Evolutionary conservation across 257 asterid species (phyloP), one percentile per base, ranked within the genome.

Genomic region (Leptodermis oblonga): DNA sequence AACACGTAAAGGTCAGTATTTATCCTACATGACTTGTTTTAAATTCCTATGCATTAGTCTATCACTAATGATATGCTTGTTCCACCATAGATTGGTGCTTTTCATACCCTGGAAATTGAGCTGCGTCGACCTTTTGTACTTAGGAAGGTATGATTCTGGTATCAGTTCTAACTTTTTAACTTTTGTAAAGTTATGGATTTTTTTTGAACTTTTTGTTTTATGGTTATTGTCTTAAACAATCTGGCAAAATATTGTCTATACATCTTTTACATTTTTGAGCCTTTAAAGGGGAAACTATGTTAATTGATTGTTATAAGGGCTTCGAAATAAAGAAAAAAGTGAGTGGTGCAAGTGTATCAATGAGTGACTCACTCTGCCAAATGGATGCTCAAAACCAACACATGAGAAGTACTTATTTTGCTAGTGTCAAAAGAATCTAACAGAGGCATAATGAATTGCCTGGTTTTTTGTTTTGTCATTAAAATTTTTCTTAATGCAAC

Each of bases 81-180:
- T 67, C 41, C 66, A 61, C 53, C 78, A 83, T 84, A 94, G 99
- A 89, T 91, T 60, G 99, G 99, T 72, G 95, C 96, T 71, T 94
- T 89, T 76, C 99, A 94, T 88, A 91, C 99, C n/a, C 86, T 94
- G 65, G 97, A 94, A 77, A 78, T 94, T 67, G 99, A 94, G 81
- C 87, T 74, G 61, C 95, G 85, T 81, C 80, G 99, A 59, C 95
- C 99, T 67, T 89, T 94, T 81, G 95, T 90, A 33, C 79, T 91
- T 72, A 88, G 89, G 80, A 94, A 94, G 97, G 97, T 91, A 79
- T 46, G 58, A 7, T 45, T 52, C 26, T 18, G 12, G 33, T 1
- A 42, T 13, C 17, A 25, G 25, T 17, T 59, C 23, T 9, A 25
- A 18, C 4, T 39, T 52, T 52, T 52, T 52, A n/a, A 20, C 30